phyloP scores from a whole-genome alignment of 2,329 filamentous ascomycete genomes.

The Apiospora rasikravindrae region DNA sequence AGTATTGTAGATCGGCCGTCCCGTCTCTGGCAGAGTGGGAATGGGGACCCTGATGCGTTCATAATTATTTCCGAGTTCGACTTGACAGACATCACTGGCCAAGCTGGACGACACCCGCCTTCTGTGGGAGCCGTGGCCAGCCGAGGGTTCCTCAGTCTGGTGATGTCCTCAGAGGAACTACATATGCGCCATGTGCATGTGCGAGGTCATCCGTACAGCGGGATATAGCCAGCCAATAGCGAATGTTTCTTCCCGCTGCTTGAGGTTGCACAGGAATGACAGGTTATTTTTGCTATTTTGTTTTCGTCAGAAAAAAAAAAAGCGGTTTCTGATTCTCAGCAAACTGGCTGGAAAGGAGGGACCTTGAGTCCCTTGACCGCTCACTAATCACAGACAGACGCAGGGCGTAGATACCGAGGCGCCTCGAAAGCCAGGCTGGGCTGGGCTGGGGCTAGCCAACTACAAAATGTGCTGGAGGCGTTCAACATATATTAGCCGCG shows the following conservation, averaged over 20 bases:
- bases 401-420: constrained; percentile 1
- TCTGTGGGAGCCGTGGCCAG: not conserved
- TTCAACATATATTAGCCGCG: not conserved
- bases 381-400: not conserved
- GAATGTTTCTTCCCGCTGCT: not conserved
- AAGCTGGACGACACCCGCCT: not conserved
- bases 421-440: not conserved
- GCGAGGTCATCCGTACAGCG: constrained; percentile 7
- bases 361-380: not conserved
- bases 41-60: not conserved
- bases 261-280: not conserved
- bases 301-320: not conserved
- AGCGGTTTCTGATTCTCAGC: not conserved
- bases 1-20: not conserved
- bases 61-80: not conserved
- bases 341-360: not conserved
- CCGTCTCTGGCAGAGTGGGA: too few species aligned
- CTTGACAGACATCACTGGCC: not conserved
- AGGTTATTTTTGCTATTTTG: not conserved
- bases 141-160: not conserved
- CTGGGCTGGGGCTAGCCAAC: not conserved
- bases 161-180: constrained; percentile 4
- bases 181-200: constrained; percentile 9
- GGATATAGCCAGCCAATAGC: constrained; percentile 3
- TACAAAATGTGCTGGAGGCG: not conserved